Conservation (phyloP, 2,329 filamentous ascomycete species). For the Thermoascus crustaceus region DNA sequence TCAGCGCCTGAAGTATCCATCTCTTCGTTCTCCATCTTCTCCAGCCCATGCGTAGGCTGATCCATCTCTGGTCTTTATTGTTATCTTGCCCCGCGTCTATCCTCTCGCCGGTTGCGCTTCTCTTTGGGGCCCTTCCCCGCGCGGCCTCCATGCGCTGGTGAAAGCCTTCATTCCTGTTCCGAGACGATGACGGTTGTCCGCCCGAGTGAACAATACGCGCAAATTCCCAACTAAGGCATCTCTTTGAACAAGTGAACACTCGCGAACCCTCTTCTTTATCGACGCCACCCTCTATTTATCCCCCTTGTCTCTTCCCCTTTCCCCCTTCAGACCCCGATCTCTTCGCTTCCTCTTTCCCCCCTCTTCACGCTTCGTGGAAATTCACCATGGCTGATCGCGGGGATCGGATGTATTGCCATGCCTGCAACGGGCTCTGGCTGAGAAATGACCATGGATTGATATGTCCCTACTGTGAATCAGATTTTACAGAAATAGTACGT, state of each 20-base stretch:
- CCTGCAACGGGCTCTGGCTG: conserved; percentile 75
- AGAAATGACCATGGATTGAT: conserved; percentile 57
- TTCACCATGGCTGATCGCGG: conserved; percentile 25
- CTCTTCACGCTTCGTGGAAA: neutral
- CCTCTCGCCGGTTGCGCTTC: neutral
- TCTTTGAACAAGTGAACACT: neutral
- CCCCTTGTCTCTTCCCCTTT: neutral
- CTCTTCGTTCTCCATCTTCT: neutral
- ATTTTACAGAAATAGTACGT: conserved; percentile 80
- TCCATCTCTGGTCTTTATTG: neutral
- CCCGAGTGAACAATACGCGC: conserved; percentile 1
- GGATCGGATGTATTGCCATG: conserved; percentile 80
- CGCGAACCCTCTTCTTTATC: neutral
- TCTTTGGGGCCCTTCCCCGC: neutral
- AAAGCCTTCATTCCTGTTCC: conserved; percentile 10
- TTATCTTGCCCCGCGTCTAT: neutral
- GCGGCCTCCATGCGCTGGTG: neutral
- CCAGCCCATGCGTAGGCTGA: neutral
- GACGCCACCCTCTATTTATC: neutral
- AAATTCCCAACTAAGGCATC: neutral
- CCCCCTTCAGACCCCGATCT: conserved; percentile 7
- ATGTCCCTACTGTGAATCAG: conserved; percentile 70
- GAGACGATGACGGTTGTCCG: conserved; percentile 13
- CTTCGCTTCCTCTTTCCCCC: conserved; percentile 3
- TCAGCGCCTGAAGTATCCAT: conserved; percentile 1